These are phyloP conservation scores for Penicillium daleae DNA, from an alignment of 495 filamentous ascomycete species.

Conservation along the genomic window DNA sequence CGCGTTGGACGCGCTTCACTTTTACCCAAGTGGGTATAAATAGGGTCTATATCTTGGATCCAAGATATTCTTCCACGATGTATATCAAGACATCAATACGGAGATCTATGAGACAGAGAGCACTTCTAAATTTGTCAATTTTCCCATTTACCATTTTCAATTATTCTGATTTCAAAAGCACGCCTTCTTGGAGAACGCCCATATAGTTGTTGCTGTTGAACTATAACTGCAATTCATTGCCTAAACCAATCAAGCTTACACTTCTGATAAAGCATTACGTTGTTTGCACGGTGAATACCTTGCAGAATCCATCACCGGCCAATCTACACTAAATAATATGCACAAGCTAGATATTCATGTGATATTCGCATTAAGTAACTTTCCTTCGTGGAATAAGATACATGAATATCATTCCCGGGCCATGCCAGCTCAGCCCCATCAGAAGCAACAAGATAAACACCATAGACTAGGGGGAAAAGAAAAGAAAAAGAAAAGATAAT, in stretches of 20 bases:
- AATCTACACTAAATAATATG: not conserved
- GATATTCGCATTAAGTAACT: conserved; percentile 29
- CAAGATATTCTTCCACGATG: not conserved
- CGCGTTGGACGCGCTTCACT: conserved; percentile 35
- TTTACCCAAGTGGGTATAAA: conserved; percentile 21
- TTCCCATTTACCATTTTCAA: no score
- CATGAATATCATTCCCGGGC: conserved; percentile 34
- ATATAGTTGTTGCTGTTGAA: no score
- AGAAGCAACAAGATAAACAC: conserved; percentile 10
- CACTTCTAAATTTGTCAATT: no score
- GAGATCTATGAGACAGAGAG: not conserved
- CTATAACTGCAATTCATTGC: no score
- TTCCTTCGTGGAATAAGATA: conserved; percentile 35
- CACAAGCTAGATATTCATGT: conserved; percentile 8
- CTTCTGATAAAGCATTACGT: no score
- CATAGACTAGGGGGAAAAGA: conserved; percentile 16
- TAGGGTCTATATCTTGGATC: not conserved
- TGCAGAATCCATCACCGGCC: no score
- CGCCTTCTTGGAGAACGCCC: no score
- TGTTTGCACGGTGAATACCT: no score
- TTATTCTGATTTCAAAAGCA: no score
- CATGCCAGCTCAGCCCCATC: conserved; percentile 20
- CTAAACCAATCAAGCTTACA: no score
- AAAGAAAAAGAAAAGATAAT: conserved; percentile 25
- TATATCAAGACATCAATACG: not conserved